phyloP scores from a whole-genome alignment of 1,284 basidiomycete species.

The Ceratobasidium sp. region DNA sequence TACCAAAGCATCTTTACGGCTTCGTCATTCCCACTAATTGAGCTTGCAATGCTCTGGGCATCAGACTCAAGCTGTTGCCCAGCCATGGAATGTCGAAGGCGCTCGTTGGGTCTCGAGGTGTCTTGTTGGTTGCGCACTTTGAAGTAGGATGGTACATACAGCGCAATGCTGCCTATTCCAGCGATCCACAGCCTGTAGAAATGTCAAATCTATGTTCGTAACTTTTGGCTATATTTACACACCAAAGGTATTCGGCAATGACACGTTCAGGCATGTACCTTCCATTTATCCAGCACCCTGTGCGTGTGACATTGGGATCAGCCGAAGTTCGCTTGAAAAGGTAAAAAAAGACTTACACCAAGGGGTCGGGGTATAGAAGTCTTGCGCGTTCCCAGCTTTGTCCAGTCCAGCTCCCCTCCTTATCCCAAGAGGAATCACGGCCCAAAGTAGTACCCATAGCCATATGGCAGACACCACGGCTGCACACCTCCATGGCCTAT shows the following conservation, averaged over 20 bases:
- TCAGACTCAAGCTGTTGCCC: background rate
- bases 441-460: conserved; percentile 35
- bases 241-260: conserved; percentile 39
- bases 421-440: conserved; percentile 8
- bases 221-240: background rate
- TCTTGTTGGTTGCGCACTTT: conserved; percentile 19
- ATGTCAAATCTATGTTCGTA: background rate
- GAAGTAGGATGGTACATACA: conserved; percentile 35
- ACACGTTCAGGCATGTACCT: conserved; percentile 19
- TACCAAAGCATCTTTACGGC: conserved; percentile 29
- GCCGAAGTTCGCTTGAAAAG: background rate
- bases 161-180: conserved; percentile 29
- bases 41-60: background rate
- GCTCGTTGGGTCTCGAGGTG: background rate
- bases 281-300: conserved; percentile 39
- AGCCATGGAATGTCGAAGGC: too few species aligned
- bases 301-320: background rate
- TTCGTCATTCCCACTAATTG: conserved; percentile 6
- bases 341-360: conserved; percentile 26
- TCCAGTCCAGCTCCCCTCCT: background rate
- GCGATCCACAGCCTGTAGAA: conserved; percentile 36
- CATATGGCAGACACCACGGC: conserved; percentile 24
- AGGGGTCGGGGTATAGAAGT: conserved; percentile 36
- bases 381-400: background rate
- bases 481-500: conserved; percentile 10